phyloP scores from a whole-genome alignment of 257 asterid genomes.

The Jacaranda mimosifolia region DNA sequence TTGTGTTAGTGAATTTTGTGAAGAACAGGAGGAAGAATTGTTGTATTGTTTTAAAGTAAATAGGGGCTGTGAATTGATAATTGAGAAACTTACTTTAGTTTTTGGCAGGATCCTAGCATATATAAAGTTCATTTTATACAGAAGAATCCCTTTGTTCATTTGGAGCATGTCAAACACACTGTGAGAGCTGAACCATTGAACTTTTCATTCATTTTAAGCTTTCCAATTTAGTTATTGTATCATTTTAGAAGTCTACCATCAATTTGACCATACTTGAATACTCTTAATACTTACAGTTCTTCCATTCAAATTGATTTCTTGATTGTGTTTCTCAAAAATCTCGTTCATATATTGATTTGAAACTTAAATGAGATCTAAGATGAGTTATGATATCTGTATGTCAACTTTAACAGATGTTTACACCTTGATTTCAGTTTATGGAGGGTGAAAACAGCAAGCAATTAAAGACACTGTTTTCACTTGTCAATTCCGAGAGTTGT shows the following conservation, averaged over 20 bases:
- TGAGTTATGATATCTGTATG: background rate
- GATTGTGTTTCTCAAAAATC: background rate
- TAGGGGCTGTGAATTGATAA: background rate
- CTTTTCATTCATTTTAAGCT: background rate
- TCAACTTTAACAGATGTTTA: background rate
- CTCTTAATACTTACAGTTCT: background rate
- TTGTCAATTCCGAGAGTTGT: slow-evolving; percentile 28
- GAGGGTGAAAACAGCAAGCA: slow-evolving; percentile 39
- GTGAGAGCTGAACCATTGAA: background rate
- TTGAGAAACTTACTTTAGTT: background rate
- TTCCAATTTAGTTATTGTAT: too few species aligned
- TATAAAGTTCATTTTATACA: background rate
- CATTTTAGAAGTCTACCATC: background rate
- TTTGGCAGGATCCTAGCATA: background rate
- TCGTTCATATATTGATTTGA: slow-evolving; percentile 3
- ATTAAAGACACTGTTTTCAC: slow-evolving; percentile 24
- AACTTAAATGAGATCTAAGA: background rate
- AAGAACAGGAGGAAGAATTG: background rate
- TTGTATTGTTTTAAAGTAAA: background rate
- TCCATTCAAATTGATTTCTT: background rate
- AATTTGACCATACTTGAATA: background rate
- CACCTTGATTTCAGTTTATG: slow-evolving; percentile 45
- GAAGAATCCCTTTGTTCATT: background rate
- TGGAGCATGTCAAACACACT: background rate
- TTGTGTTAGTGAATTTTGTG: background rate